Conservation (phyloP, 2,329 filamentous ascomycete genomes). For the Gremmenia infestans region DNA sequence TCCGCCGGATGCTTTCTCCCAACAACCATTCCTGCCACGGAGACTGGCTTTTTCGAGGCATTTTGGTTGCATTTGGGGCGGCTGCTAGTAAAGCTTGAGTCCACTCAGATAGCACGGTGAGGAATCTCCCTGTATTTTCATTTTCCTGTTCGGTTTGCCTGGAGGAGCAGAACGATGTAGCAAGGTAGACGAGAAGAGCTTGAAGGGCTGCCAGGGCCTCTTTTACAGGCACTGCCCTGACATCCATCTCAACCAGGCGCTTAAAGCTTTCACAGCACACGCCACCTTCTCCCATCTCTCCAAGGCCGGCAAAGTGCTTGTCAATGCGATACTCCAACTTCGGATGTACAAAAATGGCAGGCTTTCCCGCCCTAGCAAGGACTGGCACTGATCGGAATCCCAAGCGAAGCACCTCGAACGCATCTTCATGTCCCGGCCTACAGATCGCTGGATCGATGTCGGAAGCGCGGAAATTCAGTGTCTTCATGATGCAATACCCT, state of each 20-base stretch:
- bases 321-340: conserved; percentile 1
- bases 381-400: conserved; percentile 4
- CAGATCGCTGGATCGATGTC: conserved; percentile 6
- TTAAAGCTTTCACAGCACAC: conserved; percentile 1
- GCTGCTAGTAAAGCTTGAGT: conserved; percentile 7
- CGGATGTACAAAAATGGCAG: conserved; percentile 4
- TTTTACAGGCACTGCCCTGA: conserved; percentile 3
- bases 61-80: background rate
- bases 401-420: conserved; percentile 1
- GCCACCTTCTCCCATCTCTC: background rate
- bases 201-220: conserved; percentile 7
- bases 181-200: conserved; percentile 7
- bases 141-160: background rate
- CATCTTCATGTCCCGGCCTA: conserved; percentile 1
- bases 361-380: conserved; percentile 1
- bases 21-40: conserved; percentile 12
- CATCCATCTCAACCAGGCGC: conserved; percentile 3
- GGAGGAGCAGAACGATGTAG: conserved; percentile 2
- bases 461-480: background rate
- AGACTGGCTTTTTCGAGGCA: conserved; percentile 5
- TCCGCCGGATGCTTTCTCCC: conserved; percentile 10
- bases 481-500: conserved; percentile 6
- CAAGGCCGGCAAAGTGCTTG: background rate
- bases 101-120: conserved; percentile 7
- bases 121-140: background rate